Evolutionary conservation across 495 filamentous ascomycete genomes (phyloP).

Genomic region (Hypoxylon crocopeplum): DNA sequence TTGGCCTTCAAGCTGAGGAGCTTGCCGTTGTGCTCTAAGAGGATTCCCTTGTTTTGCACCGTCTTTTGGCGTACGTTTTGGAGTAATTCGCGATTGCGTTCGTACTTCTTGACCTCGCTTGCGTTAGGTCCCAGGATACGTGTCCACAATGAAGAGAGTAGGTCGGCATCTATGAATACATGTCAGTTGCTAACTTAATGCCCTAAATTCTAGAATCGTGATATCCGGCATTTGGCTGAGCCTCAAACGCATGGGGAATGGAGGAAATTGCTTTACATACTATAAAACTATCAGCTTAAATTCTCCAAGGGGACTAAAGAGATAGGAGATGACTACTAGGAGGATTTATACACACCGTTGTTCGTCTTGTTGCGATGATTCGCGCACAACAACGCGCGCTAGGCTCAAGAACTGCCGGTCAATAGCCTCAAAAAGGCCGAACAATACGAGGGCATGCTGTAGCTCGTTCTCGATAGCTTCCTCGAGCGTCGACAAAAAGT

Average conservation of each 20-base stretch:
- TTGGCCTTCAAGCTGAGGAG: constrained; percentile 80
- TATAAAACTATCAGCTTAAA: no score
- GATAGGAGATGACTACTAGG: no score
- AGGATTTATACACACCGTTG: no score
- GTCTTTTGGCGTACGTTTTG: constrained; percentile 79
- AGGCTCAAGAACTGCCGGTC: constrained; percentile 89
- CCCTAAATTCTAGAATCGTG: no score
- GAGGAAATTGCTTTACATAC: no score
- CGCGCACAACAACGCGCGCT: constrained; percentile 83
- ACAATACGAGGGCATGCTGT: constrained; percentile 74
- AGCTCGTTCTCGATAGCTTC: constrained; percentile 86
- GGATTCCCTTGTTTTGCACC: constrained; percentile 80
- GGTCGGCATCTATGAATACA: no score
- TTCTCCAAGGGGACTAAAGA: no score
- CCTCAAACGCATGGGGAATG: no score
- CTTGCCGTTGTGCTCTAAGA: constrained; percentile 83
- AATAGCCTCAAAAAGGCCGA: constrained; percentile 83
- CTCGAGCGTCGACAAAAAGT: constrained; percentile 86
- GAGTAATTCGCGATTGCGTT: constrained; percentile 80
- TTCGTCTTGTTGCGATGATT: constrained; percentile 78
- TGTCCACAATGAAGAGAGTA: constrained; percentile 85
- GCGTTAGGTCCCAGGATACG: constrained; percentile 78
- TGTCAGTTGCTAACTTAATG: no score
- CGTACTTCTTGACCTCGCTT: constrained; percentile 78
- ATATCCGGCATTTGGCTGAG: no score